A percentile compares a stretch with the other conserved stretches of the same genome.
Evolutionary conservation across 345 rosid genomes (phyloP).

Genomic region (Lepidium africanum): DNA sequence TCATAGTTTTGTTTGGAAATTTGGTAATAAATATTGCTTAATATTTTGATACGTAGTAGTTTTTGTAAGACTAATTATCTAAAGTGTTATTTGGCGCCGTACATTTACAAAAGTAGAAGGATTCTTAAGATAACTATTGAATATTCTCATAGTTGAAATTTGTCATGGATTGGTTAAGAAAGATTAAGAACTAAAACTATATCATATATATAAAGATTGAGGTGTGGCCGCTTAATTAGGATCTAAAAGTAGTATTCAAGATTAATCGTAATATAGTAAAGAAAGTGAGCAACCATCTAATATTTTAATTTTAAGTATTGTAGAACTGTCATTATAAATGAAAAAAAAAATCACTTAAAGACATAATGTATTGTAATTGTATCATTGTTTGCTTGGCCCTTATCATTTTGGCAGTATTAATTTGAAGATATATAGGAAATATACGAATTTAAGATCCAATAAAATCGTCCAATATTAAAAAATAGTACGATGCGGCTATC

Average conservation of each 20-base stretch:
- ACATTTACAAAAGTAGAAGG: conserved; percentile 7
- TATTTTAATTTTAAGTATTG: neutral
- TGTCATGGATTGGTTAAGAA: conserved; percentile 2
- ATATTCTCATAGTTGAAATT: conserved; percentile 5
- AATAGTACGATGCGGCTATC: neutral
- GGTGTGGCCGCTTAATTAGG: conserved; percentile 21
- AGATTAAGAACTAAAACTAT: neutral
- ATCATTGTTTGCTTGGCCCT: neutral
- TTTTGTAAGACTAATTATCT: neutral
- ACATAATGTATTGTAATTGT: no score
- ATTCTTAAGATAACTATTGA: neutral
- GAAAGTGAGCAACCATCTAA: neutral
- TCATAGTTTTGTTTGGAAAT: no score
- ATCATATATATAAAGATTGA: neutral
- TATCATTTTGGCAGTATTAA: conserved; percentile 10
- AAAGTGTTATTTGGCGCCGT: neutral
- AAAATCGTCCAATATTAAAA: neutral
- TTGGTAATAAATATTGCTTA: neutral
- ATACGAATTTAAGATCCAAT: neutral
- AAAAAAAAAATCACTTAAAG: no score
- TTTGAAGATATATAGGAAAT: neutral
- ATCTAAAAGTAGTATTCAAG: conserved; percentile 14
- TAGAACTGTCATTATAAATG: neutral
- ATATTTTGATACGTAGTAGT: neutral
- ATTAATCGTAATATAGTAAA: conserved; percentile 2